Percentiles rank a stretch among this genome's conserved stretches.
Conservation (phyloP, 148 eudicot species). For the Bassia scoparia region DNA sequence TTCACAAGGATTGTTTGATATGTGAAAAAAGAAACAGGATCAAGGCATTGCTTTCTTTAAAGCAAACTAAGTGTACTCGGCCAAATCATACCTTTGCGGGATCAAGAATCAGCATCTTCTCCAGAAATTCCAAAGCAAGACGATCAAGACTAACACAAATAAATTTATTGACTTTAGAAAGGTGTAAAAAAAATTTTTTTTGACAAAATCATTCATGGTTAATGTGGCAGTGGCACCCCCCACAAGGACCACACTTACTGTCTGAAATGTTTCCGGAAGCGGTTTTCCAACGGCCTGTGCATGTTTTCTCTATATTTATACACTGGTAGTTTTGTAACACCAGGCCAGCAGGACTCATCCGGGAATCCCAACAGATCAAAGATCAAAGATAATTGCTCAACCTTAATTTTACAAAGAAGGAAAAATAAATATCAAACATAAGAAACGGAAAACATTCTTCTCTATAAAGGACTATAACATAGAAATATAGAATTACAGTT, state of each 20-base stretch:
- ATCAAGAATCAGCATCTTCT: conserved; percentile 86
- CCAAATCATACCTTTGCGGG: conserved; percentile 59
- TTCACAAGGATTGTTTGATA: not conserved
- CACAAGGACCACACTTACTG: conserved; percentile 60
- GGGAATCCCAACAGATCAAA: conserved; percentile 88
- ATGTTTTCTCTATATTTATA: conserved; percentile 79
- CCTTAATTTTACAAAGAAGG: conserved; percentile 44
- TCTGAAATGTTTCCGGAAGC: conserved; percentile 75
- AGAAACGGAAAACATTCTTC: not conserved
- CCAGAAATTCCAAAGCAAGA: conserved; percentile 81
- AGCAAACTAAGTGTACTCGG: not conserved
- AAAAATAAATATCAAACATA: not conserved
- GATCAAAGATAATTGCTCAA: conserved; percentile 82
- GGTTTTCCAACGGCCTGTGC: conserved; percentile 71
- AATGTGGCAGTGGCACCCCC: not conserved
- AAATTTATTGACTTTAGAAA: not conserved
- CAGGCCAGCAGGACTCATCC: conserved; percentile 89
- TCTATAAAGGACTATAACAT: too few species aligned
- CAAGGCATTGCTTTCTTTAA: not conserved
- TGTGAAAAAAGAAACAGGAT: not conserved
- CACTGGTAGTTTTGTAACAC: conserved; percentile 84
- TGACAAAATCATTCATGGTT: not conserved
- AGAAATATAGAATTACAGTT: not conserved
- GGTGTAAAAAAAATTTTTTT: not conserved
- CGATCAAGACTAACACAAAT: conserved; percentile 64